Evolutionary conservation across 2,329 filamentous ascomycete species (phyloP), one percentile per base, ranked within the genome.

Genomic region (Talaromyces atroroseus): DNA sequence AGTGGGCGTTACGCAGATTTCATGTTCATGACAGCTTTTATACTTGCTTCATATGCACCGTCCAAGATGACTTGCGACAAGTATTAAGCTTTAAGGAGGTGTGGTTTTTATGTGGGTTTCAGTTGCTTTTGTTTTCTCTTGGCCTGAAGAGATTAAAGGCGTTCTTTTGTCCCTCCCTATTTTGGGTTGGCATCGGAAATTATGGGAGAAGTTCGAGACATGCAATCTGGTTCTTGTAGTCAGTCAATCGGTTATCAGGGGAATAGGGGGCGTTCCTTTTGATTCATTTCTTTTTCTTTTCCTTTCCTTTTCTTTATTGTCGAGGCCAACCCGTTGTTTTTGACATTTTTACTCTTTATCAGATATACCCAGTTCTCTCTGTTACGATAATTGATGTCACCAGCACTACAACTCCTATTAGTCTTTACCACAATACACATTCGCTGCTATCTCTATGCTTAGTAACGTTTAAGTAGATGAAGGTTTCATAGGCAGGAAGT

Each of bases 371-470:
- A 16, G 23, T 44, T 55, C 47, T 54, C 52, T 49, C 42, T 40
- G 23, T 49, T 58, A 49, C 16, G 48, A 58, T 56, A 56, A 51
- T 36, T 49, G 26, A 54, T 58, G 49, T 50, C 47, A 53, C 34
- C 52, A 48, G 40, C 36, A 42, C 46, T 26, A 23, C 29, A 48
- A 21, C 42, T 18, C 20, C 44, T 20, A 16, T 32, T 29, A 40
- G 18, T 48, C 5, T 45, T 36, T 44, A 21, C 40, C 5, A 23
- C 40, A 44, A 44, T 44, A 16, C 40, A 44, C 40, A n/a, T n/a
- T 44, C n/a, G 18, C 40, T 44, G 40, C 20, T 21, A 44, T 44
- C 18, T 18, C 23, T 5, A 18, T 12, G 1, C 7, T 10, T 26
- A 26, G 24, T 8, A 29, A 29, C 26, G 8, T 29, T 29, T 29